These are phyloP conservation scores for Fomitopsis serialis DNA, from an alignment of 768 basidiomycete species.

Conservation along the genomic window DNA sequence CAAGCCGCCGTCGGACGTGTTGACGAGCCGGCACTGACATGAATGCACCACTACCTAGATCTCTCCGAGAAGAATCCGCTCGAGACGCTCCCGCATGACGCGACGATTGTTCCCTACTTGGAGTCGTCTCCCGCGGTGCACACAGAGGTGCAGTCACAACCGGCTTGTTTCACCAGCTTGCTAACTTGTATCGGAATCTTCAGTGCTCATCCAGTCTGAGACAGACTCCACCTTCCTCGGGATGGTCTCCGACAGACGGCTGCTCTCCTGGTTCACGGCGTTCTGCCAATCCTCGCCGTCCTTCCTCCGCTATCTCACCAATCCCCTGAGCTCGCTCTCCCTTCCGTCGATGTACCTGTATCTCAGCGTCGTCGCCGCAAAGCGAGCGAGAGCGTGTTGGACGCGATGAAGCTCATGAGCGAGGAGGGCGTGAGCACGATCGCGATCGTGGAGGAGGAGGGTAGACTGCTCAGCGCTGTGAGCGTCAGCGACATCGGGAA, in stretches of 20 bases:
- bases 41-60: too few relatives aligned
- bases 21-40: too few relatives aligned
- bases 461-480: slow-evolving; percentile 64
- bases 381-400: slow-evolving; percentile 58
- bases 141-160: slow-evolving; percentile 51
- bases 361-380: slow-evolving; percentile 54
- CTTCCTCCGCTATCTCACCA: slow-evolving; percentile 43
- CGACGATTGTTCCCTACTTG: slow-evolving; percentile 60
- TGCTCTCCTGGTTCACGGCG: slow-evolving; percentile 64
- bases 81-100: slow-evolving; percentile 54
- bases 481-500: slow-evolving; percentile 82
- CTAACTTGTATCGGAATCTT: background rate
- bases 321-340: slow-evolving; percentile 48
- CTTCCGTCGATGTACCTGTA: slow-evolving; percentile 65
- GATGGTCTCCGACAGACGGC: slow-evolving; percentile 67
- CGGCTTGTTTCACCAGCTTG: too few relatives aligned
- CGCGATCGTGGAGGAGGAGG: slow-evolving; percentile 64
- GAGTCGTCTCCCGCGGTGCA: slow-evolving; percentile 62
- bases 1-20: too few relatives aligned
- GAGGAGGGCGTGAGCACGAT: slow-evolving; percentile 81
- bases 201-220: slow-evolving; percentile 53
- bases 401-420: slow-evolving; percentile 84
- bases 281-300: slow-evolving; percentile 44
- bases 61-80: slow-evolving; percentile 83
- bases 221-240: slow-evolving; percentile 49